Conservation (phyloP, 176 grass and related monocot species). For the Tuctoria greenei region DNA sequence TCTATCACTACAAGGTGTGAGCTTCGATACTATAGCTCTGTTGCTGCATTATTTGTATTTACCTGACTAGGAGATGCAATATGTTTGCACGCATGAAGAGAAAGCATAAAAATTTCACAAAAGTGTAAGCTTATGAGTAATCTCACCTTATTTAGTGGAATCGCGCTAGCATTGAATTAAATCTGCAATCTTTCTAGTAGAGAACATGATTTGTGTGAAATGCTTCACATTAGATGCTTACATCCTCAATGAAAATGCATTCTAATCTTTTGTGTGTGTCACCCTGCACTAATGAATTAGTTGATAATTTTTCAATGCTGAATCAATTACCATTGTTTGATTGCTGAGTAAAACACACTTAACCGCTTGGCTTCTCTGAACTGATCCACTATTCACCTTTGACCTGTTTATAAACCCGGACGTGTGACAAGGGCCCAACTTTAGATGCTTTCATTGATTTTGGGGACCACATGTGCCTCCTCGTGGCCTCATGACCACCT, state of each 20-base stretch:
- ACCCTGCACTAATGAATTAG: background rate
- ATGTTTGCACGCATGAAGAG: background rate
- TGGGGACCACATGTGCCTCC: too few relatives aligned
- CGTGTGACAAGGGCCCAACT: too few relatives aligned
- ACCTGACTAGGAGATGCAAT: background rate
- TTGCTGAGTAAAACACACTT: background rate
- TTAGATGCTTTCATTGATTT: too few relatives aligned
- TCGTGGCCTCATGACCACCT: too few relatives aligned
- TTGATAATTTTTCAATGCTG: background rate
- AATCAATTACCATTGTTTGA: background rate
- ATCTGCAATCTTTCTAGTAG: background rate
- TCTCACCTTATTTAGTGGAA: constrained; percentile 1
- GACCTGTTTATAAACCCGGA: too few relatives aligned
- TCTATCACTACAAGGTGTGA: constrained; percentile 49
- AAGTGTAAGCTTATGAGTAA: background rate
- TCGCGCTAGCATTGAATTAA: background rate
- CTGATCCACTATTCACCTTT: too few relatives aligned
- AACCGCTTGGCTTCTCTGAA: too few relatives aligned
- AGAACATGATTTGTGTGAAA: constrained; percentile 12
- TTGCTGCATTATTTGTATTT: background rate
- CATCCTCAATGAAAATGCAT: constrained; percentile 1
- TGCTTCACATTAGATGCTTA: background rate
- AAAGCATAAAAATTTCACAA: background rate
- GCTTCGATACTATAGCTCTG: constrained; percentile 1
- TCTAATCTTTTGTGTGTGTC: background rate